Evolutionary conservation across 371 early-diverging fungal species (phyloP).

Genomic region (Mucor lusitanicus): DNA sequence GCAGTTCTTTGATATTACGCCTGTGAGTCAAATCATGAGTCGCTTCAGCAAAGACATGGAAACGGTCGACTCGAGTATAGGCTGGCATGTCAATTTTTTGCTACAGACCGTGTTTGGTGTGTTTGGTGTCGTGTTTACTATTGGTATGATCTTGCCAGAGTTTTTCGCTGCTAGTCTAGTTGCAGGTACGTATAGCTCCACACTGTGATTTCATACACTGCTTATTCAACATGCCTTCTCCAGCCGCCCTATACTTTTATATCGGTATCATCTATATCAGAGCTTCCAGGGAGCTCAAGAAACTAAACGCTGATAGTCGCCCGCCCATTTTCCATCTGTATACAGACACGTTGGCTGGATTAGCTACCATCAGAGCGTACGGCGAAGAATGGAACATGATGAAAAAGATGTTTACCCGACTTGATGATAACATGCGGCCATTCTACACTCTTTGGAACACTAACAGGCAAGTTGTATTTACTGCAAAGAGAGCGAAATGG

Average conservation of each 20-base stretch:
- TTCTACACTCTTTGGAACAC: slow-evolving; percentile 81
- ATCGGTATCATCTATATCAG: slow-evolving; percentile 58
- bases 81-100: slow-evolving; percentile 70
- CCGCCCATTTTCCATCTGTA: slow-evolving; percentile 57
- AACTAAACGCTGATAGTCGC: slow-evolving; percentile 51
- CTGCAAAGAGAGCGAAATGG: not conserved
- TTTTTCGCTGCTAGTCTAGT: slow-evolving; percentile 51
- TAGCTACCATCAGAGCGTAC: slow-evolving; percentile 60
- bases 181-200: slow-evolving; percentile 25
- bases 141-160: slow-evolving; percentile 62
- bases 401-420: slow-evolving; percentile 43
- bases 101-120: slow-evolving; percentile 65
- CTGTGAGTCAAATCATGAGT: slow-evolving; percentile 86
- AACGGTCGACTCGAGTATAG: slow-evolving; percentile 72
- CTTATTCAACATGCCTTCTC: not conserved
- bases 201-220: not conserved
- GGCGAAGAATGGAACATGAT: slow-evolving; percentile 44
- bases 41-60: slow-evolving; percentile 89
- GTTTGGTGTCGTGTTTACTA: slow-evolving; percentile 69
- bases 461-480: slow-evolving; percentile 65
- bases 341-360: slow-evolving; percentile 55
- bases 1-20: slow-evolving; percentile 87
- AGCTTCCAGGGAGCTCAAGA: slow-evolving; percentile 56
- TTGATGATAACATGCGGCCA: slow-evolving; percentile 76
- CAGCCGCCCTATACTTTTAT: slow-evolving; percentile 35